Evolutionary conservation across 257 asterid species (phyloP).

Genomic region (Plectranthus barbatus): DNA sequence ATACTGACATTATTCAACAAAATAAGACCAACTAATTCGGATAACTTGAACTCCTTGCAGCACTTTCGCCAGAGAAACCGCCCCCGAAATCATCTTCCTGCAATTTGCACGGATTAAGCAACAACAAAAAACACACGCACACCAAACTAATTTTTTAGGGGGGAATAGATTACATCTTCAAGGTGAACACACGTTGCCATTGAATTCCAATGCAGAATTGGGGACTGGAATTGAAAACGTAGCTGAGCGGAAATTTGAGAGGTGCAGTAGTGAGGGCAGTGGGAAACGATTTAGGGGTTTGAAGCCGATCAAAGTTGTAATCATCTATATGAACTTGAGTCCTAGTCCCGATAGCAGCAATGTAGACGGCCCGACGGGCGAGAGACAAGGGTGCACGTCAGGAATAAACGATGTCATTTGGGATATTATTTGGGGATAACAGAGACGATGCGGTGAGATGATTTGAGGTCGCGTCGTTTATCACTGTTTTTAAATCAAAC

Average conservation of each 20-base stretch:
- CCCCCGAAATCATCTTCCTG: slow-evolving; percentile 93
- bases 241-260: slow-evolving; percentile 1
- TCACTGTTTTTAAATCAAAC: no score
- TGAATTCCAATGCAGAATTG: slow-evolving; percentile 13
- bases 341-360: no score
- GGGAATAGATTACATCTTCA: slow-evolving; percentile 43
- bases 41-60: slow-evolving; percentile 54
- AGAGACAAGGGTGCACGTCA: no score
- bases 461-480: no score
- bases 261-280: background rate
- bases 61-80: slow-evolving; percentile 39
- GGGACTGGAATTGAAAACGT: slow-evolving; percentile 27
- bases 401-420: no score
- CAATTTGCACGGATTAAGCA: no score
- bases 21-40: background rate
- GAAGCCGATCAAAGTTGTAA: background rate
- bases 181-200: slow-evolving; percentile 57
- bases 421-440: no score
- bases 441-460: no score
- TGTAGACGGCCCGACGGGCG: no score
- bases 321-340: no score
- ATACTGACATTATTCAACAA: no score
- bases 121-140: no score
- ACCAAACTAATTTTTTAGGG: background rate
- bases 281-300: background rate